phyloP scores from a whole-genome alignment of 371 early-diverging fungal genomes.

The Syncephalastrum racemosum region DNA sequence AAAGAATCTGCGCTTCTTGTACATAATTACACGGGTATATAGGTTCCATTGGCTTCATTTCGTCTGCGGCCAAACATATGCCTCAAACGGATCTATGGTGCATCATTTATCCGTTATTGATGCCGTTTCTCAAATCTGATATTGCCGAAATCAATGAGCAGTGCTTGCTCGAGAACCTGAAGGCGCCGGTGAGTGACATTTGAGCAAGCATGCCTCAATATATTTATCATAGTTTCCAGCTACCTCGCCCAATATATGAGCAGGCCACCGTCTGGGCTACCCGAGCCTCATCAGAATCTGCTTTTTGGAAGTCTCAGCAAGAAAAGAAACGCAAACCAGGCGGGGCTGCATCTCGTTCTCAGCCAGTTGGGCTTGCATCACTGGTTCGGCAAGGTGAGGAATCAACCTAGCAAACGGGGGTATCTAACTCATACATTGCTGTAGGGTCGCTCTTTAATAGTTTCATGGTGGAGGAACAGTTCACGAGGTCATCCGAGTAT shows the following conservation, averaged over 20 bases:
- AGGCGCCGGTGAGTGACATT: conserved; percentile 58
- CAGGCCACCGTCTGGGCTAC: conserved; percentile 63
- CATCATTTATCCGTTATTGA: conserved; percentile 73
- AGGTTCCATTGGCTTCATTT: conserved; percentile 76
- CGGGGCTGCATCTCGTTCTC: conserved; percentile 8
- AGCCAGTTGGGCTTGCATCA: conserved; percentile 11
- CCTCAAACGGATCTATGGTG: conserved; percentile 79
- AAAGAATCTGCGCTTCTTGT: too few species aligned
- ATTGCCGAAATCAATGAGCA: conserved; percentile 67
- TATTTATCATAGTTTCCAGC: conserved; percentile 17
- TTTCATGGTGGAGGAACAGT: conserved; percentile 13
- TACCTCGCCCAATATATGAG: conserved; percentile 59
- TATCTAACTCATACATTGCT: background rate
- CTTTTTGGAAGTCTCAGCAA: conserved; percentile 57
- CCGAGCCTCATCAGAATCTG: conserved; percentile 48
- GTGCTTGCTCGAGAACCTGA: conserved; percentile 61
- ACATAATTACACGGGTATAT: background rate
- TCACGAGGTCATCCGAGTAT: conserved; percentile 54
- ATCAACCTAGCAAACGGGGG: background rate
- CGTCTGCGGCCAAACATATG: conserved; percentile 64
- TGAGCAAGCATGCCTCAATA: conserved; percentile 11
- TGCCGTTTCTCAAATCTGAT: conserved; percentile 69
- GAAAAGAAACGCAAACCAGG: conserved; percentile 21
- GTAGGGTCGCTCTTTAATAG: conserved; percentile 26
- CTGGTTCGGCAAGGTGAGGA: conserved; percentile 21